A percentile compares a stretch with the other conserved stretches of the same genome.
Conservation (phyloP, 257 asterid genomes). For the Galeopsis tetrahit region DNA sequence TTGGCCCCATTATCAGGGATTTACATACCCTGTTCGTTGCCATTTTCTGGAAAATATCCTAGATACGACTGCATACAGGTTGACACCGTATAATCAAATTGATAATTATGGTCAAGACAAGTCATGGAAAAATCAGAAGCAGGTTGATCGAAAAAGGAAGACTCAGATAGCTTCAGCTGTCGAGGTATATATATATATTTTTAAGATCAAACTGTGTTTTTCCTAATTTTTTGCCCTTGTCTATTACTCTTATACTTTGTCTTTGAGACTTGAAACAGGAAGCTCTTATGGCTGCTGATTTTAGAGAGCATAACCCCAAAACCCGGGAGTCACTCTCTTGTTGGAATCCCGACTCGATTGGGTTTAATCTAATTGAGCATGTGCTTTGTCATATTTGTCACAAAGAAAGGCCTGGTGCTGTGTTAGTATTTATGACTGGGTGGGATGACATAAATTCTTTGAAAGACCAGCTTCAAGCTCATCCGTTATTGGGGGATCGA, state of each 20-base stretch:
- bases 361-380: slow-evolving; percentile 91
- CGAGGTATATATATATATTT: slow-evolving; percentile 64
- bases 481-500: slow-evolving; percentile 89
- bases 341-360: slow-evolving; percentile 99
- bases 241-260: slow-evolving; percentile 12
- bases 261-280: slow-evolving; percentile 60
- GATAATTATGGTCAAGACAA: slow-evolving; percentile 97
- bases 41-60: slow-evolving; percentile 80
- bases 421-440: slow-evolving; percentile 95
- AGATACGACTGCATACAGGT: slow-evolving; percentile 73
- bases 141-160: slow-evolving; percentile 71
- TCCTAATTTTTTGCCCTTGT: neutral
- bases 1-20: slow-evolving; percentile 61
- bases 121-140: slow-evolving; percentile 94
- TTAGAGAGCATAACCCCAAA: slow-evolving; percentile 55
- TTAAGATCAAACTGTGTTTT: slow-evolving; percentile 20
- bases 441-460: slow-evolving; percentile 98
- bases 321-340: slow-evolving; percentile 73
- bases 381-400: slow-evolving; percentile 82
- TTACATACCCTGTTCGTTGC: slow-evolving; percentile 84
- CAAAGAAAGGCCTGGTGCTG: slow-evolving; percentile 90
- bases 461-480: slow-evolving; percentile 89
- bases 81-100: slow-evolving; percentile 80
- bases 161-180: slow-evolving; percentile 93
- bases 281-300: slow-evolving; percentile 74